These are phyloP conservation scores for Talaromyces amestolkiae DNA, from an alignment of 2,329 filamentous ascomycete species.

Conservation along the genomic window DNA sequence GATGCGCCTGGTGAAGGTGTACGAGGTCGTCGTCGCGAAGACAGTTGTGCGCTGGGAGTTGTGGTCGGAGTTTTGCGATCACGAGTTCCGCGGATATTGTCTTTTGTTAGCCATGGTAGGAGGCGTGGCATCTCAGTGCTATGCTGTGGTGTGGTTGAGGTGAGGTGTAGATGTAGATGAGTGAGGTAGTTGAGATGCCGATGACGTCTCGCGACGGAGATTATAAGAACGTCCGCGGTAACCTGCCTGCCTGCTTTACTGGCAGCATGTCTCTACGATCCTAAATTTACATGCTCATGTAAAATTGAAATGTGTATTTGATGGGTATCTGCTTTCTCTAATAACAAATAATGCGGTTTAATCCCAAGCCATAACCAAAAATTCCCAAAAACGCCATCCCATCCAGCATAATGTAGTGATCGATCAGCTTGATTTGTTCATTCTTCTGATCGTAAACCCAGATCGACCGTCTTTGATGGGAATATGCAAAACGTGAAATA, in stretches of 20 bases:
- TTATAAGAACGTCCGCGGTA: background rate
- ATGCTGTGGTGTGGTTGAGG: background rate
- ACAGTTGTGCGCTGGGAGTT: background rate
- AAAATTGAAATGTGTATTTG: background rate
- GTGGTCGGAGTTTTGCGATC: conserved; percentile 5
- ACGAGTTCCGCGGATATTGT: conserved; percentile 19
- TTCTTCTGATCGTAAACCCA: background rate
- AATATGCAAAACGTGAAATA: background rate
- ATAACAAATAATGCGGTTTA: background rate
- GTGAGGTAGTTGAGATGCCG: background rate
- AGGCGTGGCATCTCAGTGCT: conserved; percentile 43
- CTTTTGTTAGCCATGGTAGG: conserved; percentile 45
- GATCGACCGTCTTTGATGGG: background rate
- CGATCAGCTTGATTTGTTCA: background rate
- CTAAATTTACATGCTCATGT: background rate
- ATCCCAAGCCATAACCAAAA: background rate
- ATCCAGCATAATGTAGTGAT: background rate
- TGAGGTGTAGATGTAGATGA: background rate
- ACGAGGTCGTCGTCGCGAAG: conserved; percentile 18
- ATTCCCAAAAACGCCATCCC: conserved; percentile 10
- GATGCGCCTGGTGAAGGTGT: conserved; percentile 7
- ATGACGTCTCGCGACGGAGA: background rate
- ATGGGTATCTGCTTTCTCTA: conserved; percentile 12
- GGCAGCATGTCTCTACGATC: background rate
- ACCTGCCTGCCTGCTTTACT: background rate